Evolutionary conservation across 2,329 filamentous ascomycete species (phyloP).

Genomic region (Pseudocercospora macadamiae): DNA sequence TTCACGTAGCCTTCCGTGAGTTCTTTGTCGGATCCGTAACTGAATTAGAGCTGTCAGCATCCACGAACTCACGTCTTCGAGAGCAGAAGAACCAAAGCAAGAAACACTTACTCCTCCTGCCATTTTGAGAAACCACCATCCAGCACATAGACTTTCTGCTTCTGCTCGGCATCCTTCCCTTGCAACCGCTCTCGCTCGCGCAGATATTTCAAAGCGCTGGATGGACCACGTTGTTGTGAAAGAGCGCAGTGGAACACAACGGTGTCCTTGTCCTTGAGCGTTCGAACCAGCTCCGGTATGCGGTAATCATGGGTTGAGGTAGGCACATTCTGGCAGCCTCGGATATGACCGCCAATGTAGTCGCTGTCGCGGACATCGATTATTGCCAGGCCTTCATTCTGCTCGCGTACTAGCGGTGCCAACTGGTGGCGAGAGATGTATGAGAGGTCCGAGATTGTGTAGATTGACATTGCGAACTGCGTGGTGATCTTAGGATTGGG

Average conservation of each 20-base stretch:
- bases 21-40: constrained; percentile 72
- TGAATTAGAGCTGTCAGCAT: constrained; percentile 25
- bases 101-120: constrained; percentile 68
- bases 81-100: not conserved
- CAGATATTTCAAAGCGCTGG: constrained; percentile 78
- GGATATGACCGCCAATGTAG: constrained; percentile 88
- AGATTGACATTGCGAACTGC: constrained; percentile 26
- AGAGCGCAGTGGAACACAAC: constrained; percentile 95
- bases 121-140: constrained; percentile 84
- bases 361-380: constrained; percentile 92
- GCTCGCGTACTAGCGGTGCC: constrained; percentile 58
- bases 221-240: constrained; percentile 86
- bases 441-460: constrained; percentile 64
- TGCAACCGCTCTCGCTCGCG: constrained; percentile 65
- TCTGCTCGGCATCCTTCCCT: constrained; percentile 37
- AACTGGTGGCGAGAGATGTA: constrained; percentile 72
- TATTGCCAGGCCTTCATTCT: constrained; percentile 61
- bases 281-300: constrained; percentile 80
- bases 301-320: constrained; percentile 71
- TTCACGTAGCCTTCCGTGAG: constrained; percentile 83
- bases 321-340: constrained; percentile 74
- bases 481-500: not conserved
- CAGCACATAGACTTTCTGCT: constrained; percentile 78
- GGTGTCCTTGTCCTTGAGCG: constrained; percentile 73
- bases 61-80: constrained; percentile 1